phyloP scores from a whole-genome alignment of 2,329 filamentous ascomycete species.

The Cladophialophora psammophila region DNA sequence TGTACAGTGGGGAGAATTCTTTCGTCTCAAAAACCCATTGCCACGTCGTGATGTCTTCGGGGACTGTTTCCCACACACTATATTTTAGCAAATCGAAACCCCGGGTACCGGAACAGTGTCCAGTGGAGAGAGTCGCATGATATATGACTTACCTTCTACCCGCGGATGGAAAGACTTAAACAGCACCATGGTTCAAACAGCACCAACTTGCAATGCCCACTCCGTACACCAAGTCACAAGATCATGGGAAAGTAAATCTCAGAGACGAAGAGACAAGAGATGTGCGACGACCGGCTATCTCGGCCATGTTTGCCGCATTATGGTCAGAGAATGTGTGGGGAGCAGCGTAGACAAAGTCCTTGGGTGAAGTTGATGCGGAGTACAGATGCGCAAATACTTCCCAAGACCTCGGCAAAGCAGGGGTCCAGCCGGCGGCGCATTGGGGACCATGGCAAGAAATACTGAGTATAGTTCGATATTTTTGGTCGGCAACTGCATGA shows the following conservation, averaged over 20 bases:
- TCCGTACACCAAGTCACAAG: not conserved
- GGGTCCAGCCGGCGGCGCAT: not conserved
- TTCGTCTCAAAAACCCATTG: slow-evolving; percentile 66
- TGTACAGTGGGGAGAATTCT: slow-evolving; percentile 57
- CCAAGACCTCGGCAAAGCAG: not conserved
- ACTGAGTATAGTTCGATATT: not conserved
- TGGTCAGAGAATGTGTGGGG: not conserved
- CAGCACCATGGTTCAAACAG: slow-evolving; percentile 33
- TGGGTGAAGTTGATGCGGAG: slow-evolving; percentile 9
- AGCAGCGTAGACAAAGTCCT: not conserved
- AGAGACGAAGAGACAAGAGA: slow-evolving; percentile 3
- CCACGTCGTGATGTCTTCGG: slow-evolving; percentile 64
- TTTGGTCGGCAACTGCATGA: not conserved
- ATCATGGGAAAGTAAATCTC: not conserved
- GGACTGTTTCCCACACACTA: slow-evolving; percentile 51
- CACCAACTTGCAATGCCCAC: slow-evolving; percentile 2
- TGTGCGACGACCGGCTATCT: slow-evolving; percentile 8
- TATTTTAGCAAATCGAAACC: not conserved
- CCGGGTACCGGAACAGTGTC: not conserved
- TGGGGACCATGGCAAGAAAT: not conserved
- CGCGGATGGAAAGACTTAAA: slow-evolving; percentile 38
- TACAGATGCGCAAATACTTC: not conserved
- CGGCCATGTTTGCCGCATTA: slow-evolving; percentile 9
- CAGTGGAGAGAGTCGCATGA: not conserved
- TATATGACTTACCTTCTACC: slow-evolving; percentile 32